Percentiles rank a stretch among this genome's conserved stretches.
These are phyloP conservation scores for Penicillium odoratum DNA, from an alignment of 495 filamentous ascomycete species.

Conservation along the genomic window DNA sequence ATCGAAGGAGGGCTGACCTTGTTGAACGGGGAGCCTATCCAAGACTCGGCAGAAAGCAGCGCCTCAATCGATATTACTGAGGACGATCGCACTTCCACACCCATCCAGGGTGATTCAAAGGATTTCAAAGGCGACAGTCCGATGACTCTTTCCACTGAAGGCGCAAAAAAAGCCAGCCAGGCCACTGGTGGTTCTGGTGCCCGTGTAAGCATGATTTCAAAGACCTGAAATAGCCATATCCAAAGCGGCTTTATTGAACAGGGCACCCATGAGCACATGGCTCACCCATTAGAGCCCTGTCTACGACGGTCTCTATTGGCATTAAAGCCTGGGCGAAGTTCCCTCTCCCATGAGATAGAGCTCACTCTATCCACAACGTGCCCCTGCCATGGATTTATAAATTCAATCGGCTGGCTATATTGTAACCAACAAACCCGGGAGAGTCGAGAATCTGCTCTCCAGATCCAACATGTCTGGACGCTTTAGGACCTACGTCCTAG, in stretches of 20 bases:
- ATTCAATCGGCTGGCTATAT: not conserved
- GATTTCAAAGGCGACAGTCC: constrained; percentile 15
- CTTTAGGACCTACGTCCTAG: not conserved
- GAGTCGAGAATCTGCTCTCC: not conserved
- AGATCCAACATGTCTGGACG: not conserved
- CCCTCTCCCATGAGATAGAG: not conserved
- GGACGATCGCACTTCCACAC: constrained; percentile 33
- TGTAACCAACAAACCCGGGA: not conserved
- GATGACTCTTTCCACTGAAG: constrained; percentile 4
- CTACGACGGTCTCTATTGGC: not conserved
- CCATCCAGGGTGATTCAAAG: constrained; percentile 27
- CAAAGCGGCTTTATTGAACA: constrained; percentile 17
- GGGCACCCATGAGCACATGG: constrained; percentile 10
- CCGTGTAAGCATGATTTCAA: constrained; percentile 17
- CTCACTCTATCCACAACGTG: not conserved
- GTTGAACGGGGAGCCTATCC: constrained; percentile 42
- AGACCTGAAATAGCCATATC: constrained; percentile 16
- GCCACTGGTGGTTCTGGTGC: constrained; percentile 11
- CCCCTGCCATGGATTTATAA: not conserved
- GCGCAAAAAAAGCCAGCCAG: constrained; percentile 7
- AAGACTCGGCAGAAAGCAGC: constrained; percentile 27
- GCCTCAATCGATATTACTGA: constrained; percentile 32
- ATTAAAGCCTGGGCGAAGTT: not conserved
- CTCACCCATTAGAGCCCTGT: not conserved
- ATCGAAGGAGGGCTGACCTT: constrained; percentile 69